Conservation (phyloP, 148 eudicot species). For the Euryodendron excelsum region DNA sequence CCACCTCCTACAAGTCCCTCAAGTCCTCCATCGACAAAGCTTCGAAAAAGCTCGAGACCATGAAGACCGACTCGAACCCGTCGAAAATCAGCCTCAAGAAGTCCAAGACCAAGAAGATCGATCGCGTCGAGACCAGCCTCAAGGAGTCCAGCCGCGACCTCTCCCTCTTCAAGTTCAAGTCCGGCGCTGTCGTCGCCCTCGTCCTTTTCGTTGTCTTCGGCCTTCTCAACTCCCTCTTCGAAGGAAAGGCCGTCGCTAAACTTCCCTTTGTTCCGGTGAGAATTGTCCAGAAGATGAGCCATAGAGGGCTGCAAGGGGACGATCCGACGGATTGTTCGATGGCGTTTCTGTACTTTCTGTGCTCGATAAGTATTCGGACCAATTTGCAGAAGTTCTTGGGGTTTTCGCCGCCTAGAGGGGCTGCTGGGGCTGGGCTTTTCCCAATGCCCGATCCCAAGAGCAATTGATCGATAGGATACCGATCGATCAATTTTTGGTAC, state of each 20-base stretch:
- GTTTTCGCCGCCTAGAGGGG: slow-evolving; percentile 91
- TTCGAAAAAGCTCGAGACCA: slow-evolving; percentile 83
- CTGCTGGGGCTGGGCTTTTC: slow-evolving; percentile 65
- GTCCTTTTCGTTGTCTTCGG: slow-evolving; percentile 87
- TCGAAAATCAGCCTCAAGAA: slow-evolving; percentile 26
- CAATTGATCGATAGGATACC: slow-evolving; percentile 29
- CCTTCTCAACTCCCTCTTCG: slow-evolving; percentile 64
- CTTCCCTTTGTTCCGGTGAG: slow-evolving; percentile 72
- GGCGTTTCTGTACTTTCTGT: slow-evolving; percentile 86
- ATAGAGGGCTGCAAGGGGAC: slow-evolving; percentile 68
- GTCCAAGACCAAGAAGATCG: slow-evolving; percentile 73
- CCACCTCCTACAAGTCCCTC: slow-evolving; percentile 87
- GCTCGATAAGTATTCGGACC: slow-evolving; percentile 88
- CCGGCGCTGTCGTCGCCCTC: slow-evolving; percentile 86
- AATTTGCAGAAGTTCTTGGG: slow-evolving; percentile 96
- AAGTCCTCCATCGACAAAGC: slow-evolving; percentile 89
- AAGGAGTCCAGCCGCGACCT: slow-evolving; percentile 90
- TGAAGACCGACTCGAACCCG: slow-evolving; percentile 57
- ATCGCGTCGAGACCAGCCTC: slow-evolving; percentile 78
- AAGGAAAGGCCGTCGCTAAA: slow-evolving; percentile 80
- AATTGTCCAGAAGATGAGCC: slow-evolving; percentile 96
- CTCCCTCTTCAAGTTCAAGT: slow-evolving; percentile 89
- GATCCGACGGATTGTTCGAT: slow-evolving; percentile 96
- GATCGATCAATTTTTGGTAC: neutral
- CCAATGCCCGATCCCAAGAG: slow-evolving; percentile 93